Conservation (phyloP, 2,329 filamentous ascomycete species). For the Allantophomopsis cytisporea region DNA sequence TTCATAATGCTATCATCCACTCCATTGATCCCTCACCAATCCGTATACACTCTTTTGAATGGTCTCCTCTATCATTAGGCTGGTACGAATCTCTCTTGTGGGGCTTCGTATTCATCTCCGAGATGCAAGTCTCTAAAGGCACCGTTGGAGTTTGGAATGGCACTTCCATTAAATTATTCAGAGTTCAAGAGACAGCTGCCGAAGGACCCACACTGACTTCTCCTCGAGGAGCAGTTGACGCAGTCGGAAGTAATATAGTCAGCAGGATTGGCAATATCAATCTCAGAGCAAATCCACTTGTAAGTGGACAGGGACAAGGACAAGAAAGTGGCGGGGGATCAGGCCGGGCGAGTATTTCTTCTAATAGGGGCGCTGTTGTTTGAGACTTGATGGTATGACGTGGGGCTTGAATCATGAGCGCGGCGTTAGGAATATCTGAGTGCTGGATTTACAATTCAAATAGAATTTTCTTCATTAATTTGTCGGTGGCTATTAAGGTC, state of each 20-base stretch:
- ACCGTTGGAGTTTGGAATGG: constrained; percentile 92
- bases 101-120: constrained; percentile 82
- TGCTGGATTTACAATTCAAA: too few species aligned
- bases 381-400: too few species aligned
- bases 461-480: too few species aligned
- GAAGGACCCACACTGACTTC: constrained; percentile 71
- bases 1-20: constrained; percentile 48
- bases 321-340: too few species aligned
- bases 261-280: constrained; percentile 68
- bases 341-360: too few species aligned
- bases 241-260: constrained; percentile 81
- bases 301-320: constrained; percentile 4
- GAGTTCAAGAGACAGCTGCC: constrained; percentile 72
- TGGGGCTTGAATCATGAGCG: too few species aligned
- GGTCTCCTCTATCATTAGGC: constrained; percentile 77
- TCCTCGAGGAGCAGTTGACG: constrained; percentile 83
- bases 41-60: constrained; percentile 82
- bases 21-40: constrained; percentile 64
- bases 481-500: too few species aligned
- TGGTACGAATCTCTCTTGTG: constrained; percentile 96
- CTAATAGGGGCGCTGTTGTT: too few species aligned
- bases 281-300: constrained; percentile 9
- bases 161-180: constrained; percentile 77
- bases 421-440: too few species aligned
- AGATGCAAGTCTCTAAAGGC: constrained; percentile 77